Conservation (phyloP, 441 rosid species). For the Aquilaria agallochum region DNA sequence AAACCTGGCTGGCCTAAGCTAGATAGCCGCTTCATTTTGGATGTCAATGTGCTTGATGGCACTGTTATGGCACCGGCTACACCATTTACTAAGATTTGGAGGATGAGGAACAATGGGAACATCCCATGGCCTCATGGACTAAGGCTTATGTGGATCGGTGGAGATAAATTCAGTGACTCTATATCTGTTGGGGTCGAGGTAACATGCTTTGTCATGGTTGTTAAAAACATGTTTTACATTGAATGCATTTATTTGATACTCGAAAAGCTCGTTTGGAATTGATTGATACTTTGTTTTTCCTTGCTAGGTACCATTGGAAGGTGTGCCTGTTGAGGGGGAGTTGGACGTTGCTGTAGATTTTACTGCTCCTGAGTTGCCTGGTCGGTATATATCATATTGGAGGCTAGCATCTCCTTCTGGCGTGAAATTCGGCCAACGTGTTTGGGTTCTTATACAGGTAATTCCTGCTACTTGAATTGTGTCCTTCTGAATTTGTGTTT, state of each 20-base stretch:
- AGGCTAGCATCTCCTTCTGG: slow-evolving; percentile 74
- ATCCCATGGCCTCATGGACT: slow-evolving; percentile 62
- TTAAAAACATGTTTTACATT: background rate
- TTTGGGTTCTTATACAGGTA: slow-evolving; percentile 93
- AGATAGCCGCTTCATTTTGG: slow-evolving; percentile 74
- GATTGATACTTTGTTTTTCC: background rate
- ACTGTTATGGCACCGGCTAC: slow-evolving; percentile 72
- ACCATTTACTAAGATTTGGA: slow-evolving; percentile 86
- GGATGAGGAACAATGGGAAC: slow-evolving; percentile 77
- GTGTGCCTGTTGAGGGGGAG: slow-evolving; percentile 62
- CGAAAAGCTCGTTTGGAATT: background rate
- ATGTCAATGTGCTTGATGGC: slow-evolving; percentile 85
- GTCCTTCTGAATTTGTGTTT: slow-evolving; percentile 4
- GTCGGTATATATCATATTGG: slow-evolving; percentile 88
- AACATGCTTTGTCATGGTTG: background rate
- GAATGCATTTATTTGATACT: slow-evolving; percentile 2
- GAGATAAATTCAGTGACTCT: slow-evolving; percentile 50
- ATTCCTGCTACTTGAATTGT: background rate
- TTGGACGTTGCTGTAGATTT: slow-evolving; percentile 77
- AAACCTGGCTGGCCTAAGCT: slow-evolving; percentile 42
- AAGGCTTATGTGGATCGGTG: slow-evolving; percentile 75
- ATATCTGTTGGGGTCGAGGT: slow-evolving; percentile 58
- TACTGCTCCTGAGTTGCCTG: slow-evolving; percentile 66
- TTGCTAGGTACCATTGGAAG: slow-evolving; percentile 62
- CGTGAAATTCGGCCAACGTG: slow-evolving; percentile 79